Base-by-base conservation (phyloP, 2,329 filamentous ascomycete species). In the Botrytis deweyae region DNA sequence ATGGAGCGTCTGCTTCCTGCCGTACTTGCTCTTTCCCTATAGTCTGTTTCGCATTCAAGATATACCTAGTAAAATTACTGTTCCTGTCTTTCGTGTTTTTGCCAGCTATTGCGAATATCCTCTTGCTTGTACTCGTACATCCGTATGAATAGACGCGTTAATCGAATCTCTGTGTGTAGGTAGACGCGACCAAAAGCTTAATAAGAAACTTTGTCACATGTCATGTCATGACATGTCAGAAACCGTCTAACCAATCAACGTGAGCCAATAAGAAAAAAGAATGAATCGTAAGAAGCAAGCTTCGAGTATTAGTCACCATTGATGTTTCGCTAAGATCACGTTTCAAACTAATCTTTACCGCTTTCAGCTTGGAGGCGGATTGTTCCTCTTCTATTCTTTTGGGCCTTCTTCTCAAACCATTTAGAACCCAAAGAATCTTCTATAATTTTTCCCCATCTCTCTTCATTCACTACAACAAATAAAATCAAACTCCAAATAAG, bases 371-470 rank as follows among this genome's bases (percentile, higher is more conserved):
- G 55, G 71, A 38, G 42, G 58, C 55, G 29, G 55, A 61, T 70
- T 33, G 71, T 69, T 63, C 65, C 55, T 29, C 65, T 72, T 58
- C 33, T n/a, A 49, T 58, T 72, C 62, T 72, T 65, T 72, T 59
- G 64, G 20, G 55, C 25, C 61, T 59, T 68, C 70, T 72, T 72
- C 71, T 42, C 38, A 72, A 59, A 61, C 65, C 71, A 68, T 36
- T 67, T 55, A 55, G 49, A 40, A 69, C 38, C 71, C 64, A 69
- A 72, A 69, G 63, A 68, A 67, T 44, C 70, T 72, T 72, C 70
- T 67, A 66, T 72, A 68, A 68, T 72, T 72, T 72, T 69, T 44
- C 52, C 68, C 52, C 61, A 72, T 71, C 59, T 62, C 33, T 65
- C 44, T 40, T 58, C 66, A 68, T 68, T 68, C 33, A 68, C 64